These are phyloP conservation scores for Candida smagusa DNA, from an alignment of 1,139 yeast genomes.

Conservation along the genomic window DNA sequence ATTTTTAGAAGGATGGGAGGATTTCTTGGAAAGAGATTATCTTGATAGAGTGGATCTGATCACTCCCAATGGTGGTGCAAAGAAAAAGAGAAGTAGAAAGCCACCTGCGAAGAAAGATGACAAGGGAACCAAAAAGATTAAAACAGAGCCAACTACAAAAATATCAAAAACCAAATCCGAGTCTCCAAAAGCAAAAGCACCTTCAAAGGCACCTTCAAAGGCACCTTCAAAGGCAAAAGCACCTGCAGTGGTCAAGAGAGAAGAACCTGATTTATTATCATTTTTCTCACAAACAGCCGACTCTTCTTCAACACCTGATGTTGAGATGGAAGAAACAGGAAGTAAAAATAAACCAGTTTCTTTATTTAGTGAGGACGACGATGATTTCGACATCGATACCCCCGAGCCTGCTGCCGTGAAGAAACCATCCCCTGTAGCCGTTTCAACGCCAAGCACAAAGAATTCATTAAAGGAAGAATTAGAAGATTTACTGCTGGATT, in stretches of 20 bases:
- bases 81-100: slow-evolving; percentile 22
- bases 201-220: background rate
- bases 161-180: slow-evolving; percentile 1
- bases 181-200: background rate
- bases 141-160: slow-evolving; percentile 11
- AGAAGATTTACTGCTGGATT: slow-evolving; percentile 17
- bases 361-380: slow-evolving; percentile 33
- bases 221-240: slow-evolving; percentile 1
- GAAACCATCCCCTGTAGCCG: slow-evolving; percentile 1
- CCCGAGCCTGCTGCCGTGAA: background rate
- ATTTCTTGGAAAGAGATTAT: slow-evolving; percentile 45
- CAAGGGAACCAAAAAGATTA: slow-evolving; percentile 13
- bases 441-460: slow-evolving; percentile 7
- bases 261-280: slow-evolving; percentile 13
- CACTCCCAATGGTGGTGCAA: slow-evolving; percentile 24
- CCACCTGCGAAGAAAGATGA: slow-evolving; percentile 19
- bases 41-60: slow-evolving; percentile 29
- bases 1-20: slow-evolving; percentile 64
- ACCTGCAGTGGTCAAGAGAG: slow-evolving; percentile 5
- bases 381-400: slow-evolving; percentile 19
- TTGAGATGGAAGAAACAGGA: slow-evolving; percentile 8
- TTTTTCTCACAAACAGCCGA: slow-evolving; percentile 14
- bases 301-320: slow-evolving; percentile 6
- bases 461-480: slow-evolving; percentile 18
- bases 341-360: slow-evolving; percentile 12